A percentile compares a stretch with the other conserved stretches of the same genome.
Evolutionary conservation across 2,329 filamentous ascomycete genomes (phyloP).

Genomic region (Neofusicoccum cordaticola): DNA sequence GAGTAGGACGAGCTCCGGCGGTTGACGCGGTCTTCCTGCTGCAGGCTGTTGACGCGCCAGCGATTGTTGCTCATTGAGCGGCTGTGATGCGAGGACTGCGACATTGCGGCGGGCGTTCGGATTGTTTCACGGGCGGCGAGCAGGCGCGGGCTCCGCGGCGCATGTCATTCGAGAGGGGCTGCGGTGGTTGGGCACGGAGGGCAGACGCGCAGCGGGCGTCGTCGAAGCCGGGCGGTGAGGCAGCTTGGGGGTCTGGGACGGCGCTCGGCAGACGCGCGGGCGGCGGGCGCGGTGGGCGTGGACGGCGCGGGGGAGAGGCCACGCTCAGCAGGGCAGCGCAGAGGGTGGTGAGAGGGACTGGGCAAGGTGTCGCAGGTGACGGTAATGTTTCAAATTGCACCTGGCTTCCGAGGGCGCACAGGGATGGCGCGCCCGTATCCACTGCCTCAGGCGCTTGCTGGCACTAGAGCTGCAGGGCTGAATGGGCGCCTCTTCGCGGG

Average conservation of each 20-base stretch:
- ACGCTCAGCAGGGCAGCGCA: neutral
- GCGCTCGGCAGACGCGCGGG: neutral
- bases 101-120: slow-evolving; percentile 7
- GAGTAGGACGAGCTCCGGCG: slow-evolving; percentile 38
- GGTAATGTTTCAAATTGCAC: slow-evolving; percentile 16
- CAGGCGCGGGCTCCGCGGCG: neutral
- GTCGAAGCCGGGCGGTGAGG: slow-evolving; percentile 11
- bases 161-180: slow-evolving; percentile 17
- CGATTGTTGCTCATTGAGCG: slow-evolving; percentile 24
- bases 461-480: slow-evolving; percentile 11
- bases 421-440: slow-evolving; percentile 15
- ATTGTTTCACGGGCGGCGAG: neutral
- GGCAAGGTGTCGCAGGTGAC: slow-evolving; percentile 8
- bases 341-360: slow-evolving; percentile 1
- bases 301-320: neutral
- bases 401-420: slow-evolving; percentile 11
- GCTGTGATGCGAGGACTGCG: slow-evolving; percentile 14
- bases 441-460: slow-evolving; percentile 7
- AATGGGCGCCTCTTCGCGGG: slow-evolving; percentile 9
- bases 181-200: slow-evolving; percentile 11
- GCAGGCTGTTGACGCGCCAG: slow-evolving; percentile 43
- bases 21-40: slow-evolving; percentile 37
- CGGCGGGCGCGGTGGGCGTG: neutral
- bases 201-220: slow-evolving; percentile 3
- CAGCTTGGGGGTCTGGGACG: neutral